Percentiles rank a stretch among this genome's conserved stretches.
Conservation (phyloP, 2,329 filamentous ascomycete species). For the Fusarium sp. region DNA sequence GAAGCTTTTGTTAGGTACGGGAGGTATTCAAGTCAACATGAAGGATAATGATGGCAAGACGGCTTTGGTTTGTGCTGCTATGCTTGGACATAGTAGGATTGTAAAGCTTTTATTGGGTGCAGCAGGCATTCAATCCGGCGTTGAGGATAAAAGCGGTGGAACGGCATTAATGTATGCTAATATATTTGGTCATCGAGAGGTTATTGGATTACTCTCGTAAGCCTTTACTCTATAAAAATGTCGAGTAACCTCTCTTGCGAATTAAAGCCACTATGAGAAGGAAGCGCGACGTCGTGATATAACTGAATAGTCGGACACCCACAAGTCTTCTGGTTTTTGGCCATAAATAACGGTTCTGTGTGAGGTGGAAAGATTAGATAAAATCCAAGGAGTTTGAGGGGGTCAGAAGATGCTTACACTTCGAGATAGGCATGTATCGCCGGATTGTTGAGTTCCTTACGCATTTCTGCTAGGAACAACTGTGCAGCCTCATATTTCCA, state of each 20-base stretch:
- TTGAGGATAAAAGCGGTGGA: neutral
- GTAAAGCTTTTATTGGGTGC: neutral
- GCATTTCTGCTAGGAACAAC: slow-evolving; percentile 25
- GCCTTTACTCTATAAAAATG: too few species aligned
- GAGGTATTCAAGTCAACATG: neutral
- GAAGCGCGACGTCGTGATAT: too few species aligned
- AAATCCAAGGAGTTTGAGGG: neutral
- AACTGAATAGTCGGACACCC: too few species aligned
- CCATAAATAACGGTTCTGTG: slow-evolving; percentile 14
- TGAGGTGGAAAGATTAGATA: too few species aligned
- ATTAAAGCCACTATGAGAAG: too few species aligned
- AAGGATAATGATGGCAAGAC: neutral
- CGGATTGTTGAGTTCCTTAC: slow-evolving; percentile 30
- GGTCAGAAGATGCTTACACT: slow-evolving; percentile 11
- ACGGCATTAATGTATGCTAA: neutral
- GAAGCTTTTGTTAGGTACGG: neutral
- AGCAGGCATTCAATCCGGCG: neutral
- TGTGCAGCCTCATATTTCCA: slow-evolving; percentile 34
- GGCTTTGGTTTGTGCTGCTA: neutral
- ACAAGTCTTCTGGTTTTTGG: slow-evolving; percentile 6
- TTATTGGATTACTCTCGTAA: neutral
- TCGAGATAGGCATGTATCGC: slow-evolving; percentile 28
- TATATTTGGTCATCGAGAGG: neutral
- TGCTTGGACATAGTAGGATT: neutral
- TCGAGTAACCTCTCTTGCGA: too few species aligned